Percentiles rank a stretch among this genome's conserved stretches.
These are phyloP conservation scores for Gentiana dahurica DNA, from an alignment of 257 asterid species.

Conservation along the genomic window DNA sequence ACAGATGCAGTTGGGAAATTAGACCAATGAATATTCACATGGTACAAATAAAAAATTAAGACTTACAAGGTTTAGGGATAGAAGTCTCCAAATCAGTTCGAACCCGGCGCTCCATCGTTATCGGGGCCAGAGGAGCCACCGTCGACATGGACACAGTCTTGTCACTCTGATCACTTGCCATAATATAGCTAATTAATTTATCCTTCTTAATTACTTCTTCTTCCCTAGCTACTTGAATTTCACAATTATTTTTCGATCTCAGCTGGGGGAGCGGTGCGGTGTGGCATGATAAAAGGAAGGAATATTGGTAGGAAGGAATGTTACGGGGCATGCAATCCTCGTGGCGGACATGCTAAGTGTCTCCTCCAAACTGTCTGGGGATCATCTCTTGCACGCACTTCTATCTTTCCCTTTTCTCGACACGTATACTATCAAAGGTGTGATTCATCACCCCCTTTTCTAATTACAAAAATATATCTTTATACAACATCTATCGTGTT, in stretches of 20 bases:
- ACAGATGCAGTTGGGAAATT: slow-evolving; percentile 42
- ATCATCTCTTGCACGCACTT: background rate
- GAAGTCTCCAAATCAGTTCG: slow-evolving; percentile 55
- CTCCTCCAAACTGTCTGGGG: background rate
- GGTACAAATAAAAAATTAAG: no score
- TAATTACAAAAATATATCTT: no score
- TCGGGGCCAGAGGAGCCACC: slow-evolving; percentile 77
- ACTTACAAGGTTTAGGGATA: slow-evolving; percentile 79
- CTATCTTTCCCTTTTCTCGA: slow-evolving; percentile 2
- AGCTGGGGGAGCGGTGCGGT: background rate
- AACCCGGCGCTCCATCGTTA: slow-evolving; percentile 49
- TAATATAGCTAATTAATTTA: background rate
- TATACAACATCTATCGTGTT: no score
- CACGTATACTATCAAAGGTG: slow-evolving; percentile 4
- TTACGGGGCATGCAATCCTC: background rate
- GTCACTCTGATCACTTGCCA: slow-evolving; percentile 23
- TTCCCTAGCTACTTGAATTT: background rate
- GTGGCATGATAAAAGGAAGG: background rate
- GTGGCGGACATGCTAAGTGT: slow-evolving; percentile 18
- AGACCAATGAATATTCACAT: no score
- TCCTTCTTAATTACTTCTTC: background rate
- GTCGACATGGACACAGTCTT: slow-evolving; percentile 37
- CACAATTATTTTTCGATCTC: no score
- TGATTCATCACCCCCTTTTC: no score
- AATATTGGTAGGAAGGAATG: background rate